Evolutionary conservation across 164 flowering plant genomes (phyloP).

Genomic region (Berberis thunbergii): DNA sequence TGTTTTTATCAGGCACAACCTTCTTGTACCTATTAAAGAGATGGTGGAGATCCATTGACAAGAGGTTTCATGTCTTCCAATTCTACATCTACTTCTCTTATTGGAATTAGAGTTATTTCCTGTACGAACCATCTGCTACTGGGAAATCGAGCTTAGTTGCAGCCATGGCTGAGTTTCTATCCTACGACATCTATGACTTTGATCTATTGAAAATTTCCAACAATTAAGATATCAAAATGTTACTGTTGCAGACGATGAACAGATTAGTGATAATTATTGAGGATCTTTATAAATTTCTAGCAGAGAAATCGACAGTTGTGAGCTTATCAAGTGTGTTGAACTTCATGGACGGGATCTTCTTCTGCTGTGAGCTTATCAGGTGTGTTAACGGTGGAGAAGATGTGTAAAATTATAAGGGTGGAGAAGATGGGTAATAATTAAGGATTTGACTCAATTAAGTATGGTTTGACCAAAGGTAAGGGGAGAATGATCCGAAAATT

Average conservation of each 20-base stretch:
- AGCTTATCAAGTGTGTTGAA: constrained; percentile 46
- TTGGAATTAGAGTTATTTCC: constrained; percentile 77
- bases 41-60: constrained; percentile 27
- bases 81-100: constrained; percentile 48
- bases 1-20: not conserved
- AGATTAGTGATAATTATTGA: constrained; percentile 59
- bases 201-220: constrained; percentile 38
- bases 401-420: no score
- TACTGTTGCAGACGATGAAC: constrained; percentile 44
- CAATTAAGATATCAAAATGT: constrained; percentile 53
- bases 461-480: no score
- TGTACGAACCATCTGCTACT: constrained; percentile 71
- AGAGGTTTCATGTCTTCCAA: constrained; percentile 38
- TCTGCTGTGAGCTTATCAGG: constrained; percentile 33
- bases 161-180: constrained; percentile 63
- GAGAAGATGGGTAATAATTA: no score
- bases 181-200: constrained; percentile 63
- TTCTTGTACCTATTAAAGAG: constrained; percentile 10
- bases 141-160: constrained; percentile 77
- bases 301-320: constrained; percentile 26
- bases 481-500: no score
- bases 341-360: constrained; percentile 79
- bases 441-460: no score
- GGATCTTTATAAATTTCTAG: constrained; percentile 52
- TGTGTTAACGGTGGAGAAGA: no score